Base-by-base conservation (phyloP, 1,284 basidiomycete species). In the Cystobasidiaceae sp. region DNA sequence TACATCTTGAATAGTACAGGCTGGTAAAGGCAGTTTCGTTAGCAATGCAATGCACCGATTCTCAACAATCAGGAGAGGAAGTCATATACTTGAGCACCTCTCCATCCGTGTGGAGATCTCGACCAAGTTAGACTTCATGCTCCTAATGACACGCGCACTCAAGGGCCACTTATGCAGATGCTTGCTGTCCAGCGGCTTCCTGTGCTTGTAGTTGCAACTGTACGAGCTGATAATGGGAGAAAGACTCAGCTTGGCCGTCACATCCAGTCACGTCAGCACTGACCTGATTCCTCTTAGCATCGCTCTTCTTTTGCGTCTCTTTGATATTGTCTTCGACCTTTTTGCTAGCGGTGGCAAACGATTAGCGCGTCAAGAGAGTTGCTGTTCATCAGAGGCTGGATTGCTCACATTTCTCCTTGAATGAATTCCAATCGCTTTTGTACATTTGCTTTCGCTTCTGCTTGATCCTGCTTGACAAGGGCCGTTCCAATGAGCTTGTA, bases 401-500 rank as follows among this genome's bases (percentile, higher is more conserved):
- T 68, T 33, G 67, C 88, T 67, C 68, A 97, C 93, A 96, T 90
- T 77, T 98, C 93, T 52, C 83, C 79, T 58, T 80, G 82, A 74
- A 98, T 97, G 78, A 92, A 97, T 67, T 92, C 90, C 41, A 98
- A 79, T 4, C 94, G 85, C 66, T 90, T 97, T 69, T 92, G 85
- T 32, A 98, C 90, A 74, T 94, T 97, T 64, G 79, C 80, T 75
- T 88, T 89, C 9, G 94, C 94, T 72, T 97, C 96, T 4, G 78
- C 77, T 72, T 87, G 86, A 70, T 97, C 93, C 77, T 97, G 94
- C 72, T 88, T 85, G 6, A 97, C 85, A 23, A 98, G 83, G 1
- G 93, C 88, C 0, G 92, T 90, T 0, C 94, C 96, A 48, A 96
- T 83, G 49, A 92, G 84, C 79, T 98, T 98, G 81, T 87, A 98